These are phyloP conservation scores for Scalesia atractyloides DNA, from an alignment of 129 eudicot species.

Conservation along the genomic window DNA sequence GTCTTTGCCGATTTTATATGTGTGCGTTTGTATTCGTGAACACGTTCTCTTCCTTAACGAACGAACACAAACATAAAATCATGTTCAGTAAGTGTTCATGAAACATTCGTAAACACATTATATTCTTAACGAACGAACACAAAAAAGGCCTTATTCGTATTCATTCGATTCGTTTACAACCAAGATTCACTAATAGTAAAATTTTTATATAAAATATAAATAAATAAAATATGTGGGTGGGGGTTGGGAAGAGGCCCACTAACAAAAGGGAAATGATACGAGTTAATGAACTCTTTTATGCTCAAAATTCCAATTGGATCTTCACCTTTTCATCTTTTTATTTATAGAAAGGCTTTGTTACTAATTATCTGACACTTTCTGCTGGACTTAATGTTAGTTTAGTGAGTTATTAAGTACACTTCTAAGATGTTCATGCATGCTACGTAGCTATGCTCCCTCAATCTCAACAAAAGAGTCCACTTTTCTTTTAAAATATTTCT, in stretches of 20 bases:
- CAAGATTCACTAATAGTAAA: neutral
- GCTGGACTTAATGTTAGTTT: constrained; percentile 36
- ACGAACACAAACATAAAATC: too few relatives aligned
- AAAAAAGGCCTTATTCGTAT: too few relatives aligned
- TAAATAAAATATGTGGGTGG: neutral
- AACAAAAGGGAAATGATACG: constrained; percentile 1
- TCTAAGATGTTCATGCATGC: constrained; percentile 30
- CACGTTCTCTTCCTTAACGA: too few relatives aligned
- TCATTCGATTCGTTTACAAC: too few relatives aligned
- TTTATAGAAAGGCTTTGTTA: neutral
- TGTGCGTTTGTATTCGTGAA: too few relatives aligned
- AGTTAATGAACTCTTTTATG: neutral
- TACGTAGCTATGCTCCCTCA: constrained; percentile 28
- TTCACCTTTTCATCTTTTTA: constrained; percentile 26
- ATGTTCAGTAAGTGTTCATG: too few relatives aligned
- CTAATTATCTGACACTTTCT: constrained; percentile 19
- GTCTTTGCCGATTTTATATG: too few relatives aligned
- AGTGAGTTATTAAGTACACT: constrained; percentile 7
- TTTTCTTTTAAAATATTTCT: constrained; percentile 18
- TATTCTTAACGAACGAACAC: too few relatives aligned
- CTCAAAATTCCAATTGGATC: constrained; percentile 39
- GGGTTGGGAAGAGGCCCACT: neutral
- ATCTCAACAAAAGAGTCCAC: constrained; percentile 15
- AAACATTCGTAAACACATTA: too few relatives aligned
- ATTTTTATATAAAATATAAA: neutral